These are phyloP conservation scores for Toxicodendron radicans DNA, from an alignment of 345 rosid genomes.

Conservation along the genomic window DNA sequence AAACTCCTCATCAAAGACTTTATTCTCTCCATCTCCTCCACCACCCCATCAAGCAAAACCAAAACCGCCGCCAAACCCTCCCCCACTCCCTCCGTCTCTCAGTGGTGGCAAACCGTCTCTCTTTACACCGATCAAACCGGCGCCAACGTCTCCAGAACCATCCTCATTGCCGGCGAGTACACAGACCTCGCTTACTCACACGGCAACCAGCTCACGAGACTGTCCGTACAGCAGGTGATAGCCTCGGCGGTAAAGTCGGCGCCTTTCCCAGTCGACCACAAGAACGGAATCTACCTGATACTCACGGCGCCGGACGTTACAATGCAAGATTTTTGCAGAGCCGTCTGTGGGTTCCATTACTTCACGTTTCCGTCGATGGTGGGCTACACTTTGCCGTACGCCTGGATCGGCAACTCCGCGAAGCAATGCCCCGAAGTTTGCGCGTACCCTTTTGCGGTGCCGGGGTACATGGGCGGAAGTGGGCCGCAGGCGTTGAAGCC, in stretches of 20 bases:
- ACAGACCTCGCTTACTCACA: conserved; percentile 57
- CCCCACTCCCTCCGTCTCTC: conserved; percentile 72
- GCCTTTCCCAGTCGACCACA: conserved; percentile 78
- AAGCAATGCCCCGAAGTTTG: conserved; percentile 94
- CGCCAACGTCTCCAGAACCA: conserved; percentile 70
- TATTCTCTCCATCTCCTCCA: conserved; percentile 68
- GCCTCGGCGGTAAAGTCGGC: conserved; percentile 65
- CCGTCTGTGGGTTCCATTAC: conserved; percentile 95
- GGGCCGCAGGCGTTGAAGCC: conserved; percentile 63
- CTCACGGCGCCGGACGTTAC: conserved; percentile 74
- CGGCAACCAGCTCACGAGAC: conserved; percentile 66
- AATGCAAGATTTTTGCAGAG: conserved; percentile 90
- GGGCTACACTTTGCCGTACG: conserved; percentile 95
- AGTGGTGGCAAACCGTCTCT: conserved; percentile 88
- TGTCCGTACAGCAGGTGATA: conserved; percentile 78
- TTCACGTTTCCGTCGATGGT: conserved; percentile 97
- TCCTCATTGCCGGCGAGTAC: conserved; percentile 74
- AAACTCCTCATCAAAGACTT: conserved; percentile 76
- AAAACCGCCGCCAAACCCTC: conserved; percentile 39
- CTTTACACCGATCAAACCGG: conserved; percentile 98
- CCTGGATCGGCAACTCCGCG: conserved; percentile 91
- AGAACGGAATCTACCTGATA: conserved; percentile 78
- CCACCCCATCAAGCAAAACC: conserved; percentile 22
- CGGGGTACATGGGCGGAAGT: conserved; percentile 77
- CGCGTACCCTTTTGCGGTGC: conserved; percentile 90